Evolutionary conservation across 2,329 filamentous ascomycete genomes (phyloP), one percentile per base, ranked within the genome.

Genomic region (Clathrospora elynae): DNA sequence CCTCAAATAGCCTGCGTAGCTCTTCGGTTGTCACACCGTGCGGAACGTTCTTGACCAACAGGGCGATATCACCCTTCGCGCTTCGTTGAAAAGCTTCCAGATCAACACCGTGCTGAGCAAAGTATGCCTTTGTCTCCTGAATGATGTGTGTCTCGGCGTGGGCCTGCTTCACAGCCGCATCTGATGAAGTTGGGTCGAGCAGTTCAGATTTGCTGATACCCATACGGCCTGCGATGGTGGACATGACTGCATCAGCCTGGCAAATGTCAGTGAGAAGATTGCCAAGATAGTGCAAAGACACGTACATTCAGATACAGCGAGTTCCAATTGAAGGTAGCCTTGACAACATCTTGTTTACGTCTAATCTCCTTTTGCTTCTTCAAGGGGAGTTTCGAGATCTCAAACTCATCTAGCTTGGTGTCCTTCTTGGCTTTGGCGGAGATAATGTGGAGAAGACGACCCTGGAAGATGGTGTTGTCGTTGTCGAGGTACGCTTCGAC

Each of bases 71-170:
- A 48, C 92, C 92, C 63, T 91, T 85, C 67, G 89, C 84, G 49
- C 84, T 83, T 41, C 82, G 84, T 70, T 92, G 93, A 75, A 99
- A 97, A 8, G 91, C 87, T 53, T 96, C 86, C 32, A 99, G 78
- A 70, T 97, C 90, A 14, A 97, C 88, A 23, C 92, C 92, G 54
- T 96, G 89, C 30, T 86, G 81, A 38, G 81, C 78, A 65, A 99
- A 96, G 72, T 95, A 99, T 7, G 86, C 78, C 71, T 96, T 97
- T 2, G 90, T 96, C 70, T 97, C 93, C 73, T 96, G 90, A 45
- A 99, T 97, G 57, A 96, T 83, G 51, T 93, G 87, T 14, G 92
- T 97, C 76, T 99, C 93, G 29, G 92, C 93, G 69, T 96, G 87
- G 7, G 93, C 93, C 76, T 97, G 93, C 75, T 95, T 96, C 43